These are phyloP conservation scores for Jacaranda mimosifolia DNA, from an alignment of 257 asterid species.

Conservation along the genomic window DNA sequence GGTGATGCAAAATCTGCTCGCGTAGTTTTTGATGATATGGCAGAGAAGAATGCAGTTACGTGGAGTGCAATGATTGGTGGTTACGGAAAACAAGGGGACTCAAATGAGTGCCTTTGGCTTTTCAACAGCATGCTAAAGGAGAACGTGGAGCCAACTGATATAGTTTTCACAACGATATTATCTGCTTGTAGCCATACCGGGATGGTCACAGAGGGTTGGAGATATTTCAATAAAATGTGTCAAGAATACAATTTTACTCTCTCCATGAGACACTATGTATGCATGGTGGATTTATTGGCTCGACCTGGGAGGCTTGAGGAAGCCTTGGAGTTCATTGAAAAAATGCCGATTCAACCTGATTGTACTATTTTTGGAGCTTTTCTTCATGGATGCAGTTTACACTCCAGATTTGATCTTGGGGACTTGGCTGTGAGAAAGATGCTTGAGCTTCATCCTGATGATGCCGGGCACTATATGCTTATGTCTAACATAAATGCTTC, in stretches of 20 bases:
- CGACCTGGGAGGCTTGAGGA: constrained; percentile 62
- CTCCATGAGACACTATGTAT: constrained; percentile 59
- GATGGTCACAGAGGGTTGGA: constrained; percentile 64
- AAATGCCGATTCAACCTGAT: constrained; percentile 58
- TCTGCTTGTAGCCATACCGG: constrained; percentile 67
- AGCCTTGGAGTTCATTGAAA: constrained; percentile 60
- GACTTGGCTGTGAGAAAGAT: constrained; percentile 60
- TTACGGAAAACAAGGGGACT: constrained; percentile 63
- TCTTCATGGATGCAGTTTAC: constrained; percentile 59
- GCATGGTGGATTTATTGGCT: constrained; percentile 68
- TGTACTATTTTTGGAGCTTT: constrained; percentile 54
- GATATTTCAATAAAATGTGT: constrained; percentile 55
- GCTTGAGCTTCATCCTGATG: constrained; percentile 53
- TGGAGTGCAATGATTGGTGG: constrained; percentile 77
- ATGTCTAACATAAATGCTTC: constrained; percentile 58
- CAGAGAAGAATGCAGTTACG: constrained; percentile 51
- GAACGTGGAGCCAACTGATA: constrained; percentile 58
- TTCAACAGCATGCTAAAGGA: constrained; percentile 54
- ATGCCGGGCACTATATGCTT: constrained; percentile 58
- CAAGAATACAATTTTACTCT: constrained; percentile 44
- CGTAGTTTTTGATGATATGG: constrained; percentile 55
- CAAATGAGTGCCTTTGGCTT: constrained; percentile 48
- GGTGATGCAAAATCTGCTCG: constrained; percentile 64
- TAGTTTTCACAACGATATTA: constrained; percentile 55
- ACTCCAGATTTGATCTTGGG: constrained; percentile 62